Percentiles rank a stretch among this genome's conserved stretches.
These are phyloP conservation scores for Ophiostoma sp. DNA, from an alignment of 2,329 filamentous ascomycete genomes.

Conservation along the genomic window DNA sequence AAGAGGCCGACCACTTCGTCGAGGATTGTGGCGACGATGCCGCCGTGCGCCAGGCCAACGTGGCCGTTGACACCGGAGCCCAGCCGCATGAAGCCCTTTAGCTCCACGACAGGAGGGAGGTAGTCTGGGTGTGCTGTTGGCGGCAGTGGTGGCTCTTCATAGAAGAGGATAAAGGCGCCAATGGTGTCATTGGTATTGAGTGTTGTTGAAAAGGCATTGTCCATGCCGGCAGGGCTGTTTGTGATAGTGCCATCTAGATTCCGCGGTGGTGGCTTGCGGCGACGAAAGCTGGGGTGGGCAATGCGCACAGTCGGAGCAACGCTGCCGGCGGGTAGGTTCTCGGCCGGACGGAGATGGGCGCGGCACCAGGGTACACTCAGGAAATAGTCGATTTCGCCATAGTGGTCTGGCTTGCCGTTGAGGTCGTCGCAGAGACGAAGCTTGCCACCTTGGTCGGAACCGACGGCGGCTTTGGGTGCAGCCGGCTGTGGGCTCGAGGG, in stretches of 20 bases:
- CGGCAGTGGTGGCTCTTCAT: constrained; percentile 33
- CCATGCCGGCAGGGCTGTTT: constrained; percentile 15
- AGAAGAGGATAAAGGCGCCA: constrained; percentile 40
- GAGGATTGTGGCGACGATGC: constrained; percentile 52
- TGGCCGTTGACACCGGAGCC: constrained; percentile 52
- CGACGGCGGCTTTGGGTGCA: neutral
- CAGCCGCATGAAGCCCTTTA: constrained; percentile 38
- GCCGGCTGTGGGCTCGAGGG: neutral
- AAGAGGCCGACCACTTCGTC: constrained; percentile 54
- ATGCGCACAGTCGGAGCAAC: constrained; percentile 31
- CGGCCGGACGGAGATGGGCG: constrained; percentile 39
- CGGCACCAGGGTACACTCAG: constrained; percentile 46
- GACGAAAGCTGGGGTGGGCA: constrained; percentile 36
- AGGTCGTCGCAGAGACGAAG: neutral
- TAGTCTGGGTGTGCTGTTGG: neutral
- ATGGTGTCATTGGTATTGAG: constrained; percentile 49
- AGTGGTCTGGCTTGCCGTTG: neutral
- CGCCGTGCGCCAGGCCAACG: constrained; percentile 50
- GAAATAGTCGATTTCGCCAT: constrained; percentile 29
- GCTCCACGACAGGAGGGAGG: constrained; percentile 29
- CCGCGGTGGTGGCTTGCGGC: constrained; percentile 34
- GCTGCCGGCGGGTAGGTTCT: neutral
- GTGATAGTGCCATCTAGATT: constrained; percentile 15
- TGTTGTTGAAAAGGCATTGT: constrained; percentile 41
- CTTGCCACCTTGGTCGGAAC: neutral